Percentiles rank a stretch among this genome's conserved stretches.
Conservation (phyloP, 2,329 filamentous ascomycete genomes). For the Alternaria brassicicola region DNA sequence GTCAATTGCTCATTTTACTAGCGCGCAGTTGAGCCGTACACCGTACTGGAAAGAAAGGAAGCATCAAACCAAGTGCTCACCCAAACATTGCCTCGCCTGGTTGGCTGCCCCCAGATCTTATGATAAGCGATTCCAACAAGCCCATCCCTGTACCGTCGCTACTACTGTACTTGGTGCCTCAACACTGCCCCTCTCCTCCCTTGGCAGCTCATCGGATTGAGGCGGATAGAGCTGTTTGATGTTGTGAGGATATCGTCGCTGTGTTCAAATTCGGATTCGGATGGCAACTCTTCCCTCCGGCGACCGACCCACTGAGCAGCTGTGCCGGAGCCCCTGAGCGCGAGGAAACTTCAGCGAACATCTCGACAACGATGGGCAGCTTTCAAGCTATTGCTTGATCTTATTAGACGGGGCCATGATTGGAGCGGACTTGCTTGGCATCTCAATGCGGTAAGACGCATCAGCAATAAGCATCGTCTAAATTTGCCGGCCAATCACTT, state of each 20-base stretch:
- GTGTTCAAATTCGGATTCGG: neutral
- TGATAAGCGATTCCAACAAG: constrained; percentile 2
- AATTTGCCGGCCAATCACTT: neutral
- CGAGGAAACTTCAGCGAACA: constrained; percentile 1
- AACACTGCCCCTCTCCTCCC: neutral
- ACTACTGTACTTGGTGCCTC: neutral
- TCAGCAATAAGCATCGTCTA: neutral
- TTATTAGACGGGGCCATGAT: neutral
- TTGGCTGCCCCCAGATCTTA: neutral
- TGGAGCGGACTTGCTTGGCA: neutral
- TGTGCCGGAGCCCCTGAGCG: neutral
- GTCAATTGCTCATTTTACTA: constrained; percentile 3
- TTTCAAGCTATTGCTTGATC: neutral
- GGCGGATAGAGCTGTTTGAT: neutral
- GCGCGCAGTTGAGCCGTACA: neutral
- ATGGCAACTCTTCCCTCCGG: neutral
- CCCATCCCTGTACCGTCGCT: neutral
- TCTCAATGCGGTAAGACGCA: neutral
- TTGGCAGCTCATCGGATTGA: neutral
- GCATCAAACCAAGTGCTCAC: neutral
- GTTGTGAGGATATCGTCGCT: neutral
- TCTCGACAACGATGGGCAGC: neutral
- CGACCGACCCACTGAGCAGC: neutral
- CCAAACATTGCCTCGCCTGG: neutral
- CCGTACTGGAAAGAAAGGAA: neutral